Evolutionary conservation across 2,329 filamentous ascomycete species (phyloP), one percentile per base, ranked within the genome.

Genomic region (Aspergillus sergii): DNA sequence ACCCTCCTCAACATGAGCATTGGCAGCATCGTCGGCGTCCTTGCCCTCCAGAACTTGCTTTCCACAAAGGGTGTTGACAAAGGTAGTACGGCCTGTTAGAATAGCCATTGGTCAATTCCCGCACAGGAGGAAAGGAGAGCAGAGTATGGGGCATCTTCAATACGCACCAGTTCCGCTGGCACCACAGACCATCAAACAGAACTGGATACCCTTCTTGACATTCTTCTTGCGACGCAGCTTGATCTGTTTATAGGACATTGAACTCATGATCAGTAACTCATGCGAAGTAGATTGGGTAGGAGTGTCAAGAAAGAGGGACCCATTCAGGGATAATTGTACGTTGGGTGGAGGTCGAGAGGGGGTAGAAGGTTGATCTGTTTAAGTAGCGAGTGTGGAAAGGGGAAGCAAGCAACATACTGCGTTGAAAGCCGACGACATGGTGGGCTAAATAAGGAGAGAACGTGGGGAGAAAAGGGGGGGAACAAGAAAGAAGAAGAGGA

Each of bases 171-270:
- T 98, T 82, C 95, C 95, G 74, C 94, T 98, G 79, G 95, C 95
- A 85, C 95, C 95, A 80, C 95, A 98, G 77, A 99, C 95, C 95
- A 99, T 99, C 88, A 99, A 84, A 82, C 94, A 98, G 86, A 99
- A 99, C 87, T 99, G 95, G 79, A 99, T 98, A 79, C 95, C 95
- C 89, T 97, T 97, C 91, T 97, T 97, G 85, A 99, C 94, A 88
- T 99, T 98, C 92, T 99, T 99, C 94, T 99, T 99, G 83, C 93
- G 91, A 84, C 95, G 94, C 80, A 97, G 94, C 91, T 97, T 95
- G 83, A 96, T 92, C 89, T 93, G 62, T 39, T 41, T 64, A 59
- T 58, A 59, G 59, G 59, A 68, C 64, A 64, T 64, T 65, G 63
- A 45, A 57, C 55, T 63, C 46, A 58, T 57, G 50, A 32, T 39